Conservation (phyloP, 495 filamentous ascomycete species). For the Tricharina praecox region DNA sequence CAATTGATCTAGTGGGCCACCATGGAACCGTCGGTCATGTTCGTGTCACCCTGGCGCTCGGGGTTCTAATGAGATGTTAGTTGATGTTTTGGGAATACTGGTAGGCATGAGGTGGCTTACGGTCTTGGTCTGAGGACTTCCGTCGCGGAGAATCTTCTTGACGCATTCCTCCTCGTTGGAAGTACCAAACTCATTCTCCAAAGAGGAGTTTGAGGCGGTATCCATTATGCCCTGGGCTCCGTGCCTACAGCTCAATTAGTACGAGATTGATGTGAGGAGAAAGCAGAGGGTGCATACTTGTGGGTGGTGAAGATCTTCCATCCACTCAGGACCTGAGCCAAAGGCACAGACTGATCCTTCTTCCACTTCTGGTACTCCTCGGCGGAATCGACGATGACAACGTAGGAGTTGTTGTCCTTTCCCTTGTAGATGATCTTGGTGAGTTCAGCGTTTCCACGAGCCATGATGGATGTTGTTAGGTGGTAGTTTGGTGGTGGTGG, state of each 20-base stretch:
- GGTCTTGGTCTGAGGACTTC: slow-evolving; percentile 46
- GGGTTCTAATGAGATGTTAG: slow-evolving; percentile 4
- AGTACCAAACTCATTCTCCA: slow-evolving; percentile 83
- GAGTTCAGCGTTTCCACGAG: slow-evolving; percentile 57
- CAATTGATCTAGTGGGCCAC: neutral
- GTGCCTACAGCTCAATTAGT: slow-evolving; percentile 60
- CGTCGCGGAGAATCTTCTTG: slow-evolving; percentile 60
- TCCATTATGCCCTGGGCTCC: slow-evolving; percentile 70
- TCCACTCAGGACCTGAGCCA: slow-evolving; percentile 68
- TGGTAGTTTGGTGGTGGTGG: slow-evolving; percentile 12
- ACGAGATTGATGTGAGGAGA: too few relatives aligned
- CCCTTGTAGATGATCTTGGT: slow-evolving; percentile 87
- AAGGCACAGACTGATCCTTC: slow-evolving; percentile 56
- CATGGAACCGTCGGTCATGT: slow-evolving; percentile 8
- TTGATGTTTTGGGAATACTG: neutral
- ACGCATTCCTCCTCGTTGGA: slow-evolving; percentile 59
- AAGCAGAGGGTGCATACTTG: too few relatives aligned
- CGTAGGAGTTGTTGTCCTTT: slow-evolving; percentile 55
- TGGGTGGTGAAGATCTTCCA: slow-evolving; percentile 86
- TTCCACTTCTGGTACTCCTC: slow-evolving; percentile 65
- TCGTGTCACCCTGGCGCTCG: slow-evolving; percentile 21
- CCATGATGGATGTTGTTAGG: slow-evolving; percentile 37
- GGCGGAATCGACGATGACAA: slow-evolving; percentile 70
- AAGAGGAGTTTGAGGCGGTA: slow-evolving; percentile 47
- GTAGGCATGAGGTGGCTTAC: slow-evolving; percentile 30